Evolutionary conservation across 108 stramenopile genomes (phyloP), one percentile per base, ranked within the genome.

Genomic region (Nannochloropsis salina): DNA sequence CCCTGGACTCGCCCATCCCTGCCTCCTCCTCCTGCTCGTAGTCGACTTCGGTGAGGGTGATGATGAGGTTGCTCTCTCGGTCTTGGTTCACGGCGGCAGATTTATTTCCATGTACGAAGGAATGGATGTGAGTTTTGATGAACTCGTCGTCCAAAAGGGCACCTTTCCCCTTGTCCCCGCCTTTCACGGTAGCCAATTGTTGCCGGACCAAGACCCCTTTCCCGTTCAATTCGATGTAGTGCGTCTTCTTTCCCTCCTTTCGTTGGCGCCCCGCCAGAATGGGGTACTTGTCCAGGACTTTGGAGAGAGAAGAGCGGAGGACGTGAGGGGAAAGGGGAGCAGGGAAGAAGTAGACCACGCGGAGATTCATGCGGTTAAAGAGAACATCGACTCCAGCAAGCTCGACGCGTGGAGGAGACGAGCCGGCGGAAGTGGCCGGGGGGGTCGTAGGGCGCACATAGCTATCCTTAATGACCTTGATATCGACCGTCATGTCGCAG

Each of bases 381-480:
- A 74, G 61, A n/a, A 74, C 61, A 74, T 74, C 61, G 20, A 74
- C 61, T 15, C 61, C 61, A n/a, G 61, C 61, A n/a, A 74, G 61
- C 61, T 74, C 61, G 61, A 74, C 61, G 8, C 61, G 61, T 15
- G 61, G 61, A n/a, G 61, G 61, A 74, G 61, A 74, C 20, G 3
- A 15, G 20, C 20, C 15, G 61, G 61, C 20, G 20, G 61, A 74
- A n/a, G 61, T 12, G 47, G 47, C 15, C 20, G 61, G n/a, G n/a
- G 61, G 20, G 61, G 61, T 74, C 20, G 61, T 74, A 2, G 61
- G 61, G n/a, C 3, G 61, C 20, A 74, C 61, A n/a, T 74, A 74
- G 61, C 61, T 74, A n/a, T 74, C 61, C 61, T 74, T 74, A n/a
- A 74, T 74, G 20, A 74, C 61, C 61, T 74, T 74, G n/a, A 74